A percentile compares a stretch with the other conserved stretches of the same genome.
Evolutionary conservation across 108 stramenopile genomes (phyloP).

Genomic region (Cyclotella kingstonii): DNA sequence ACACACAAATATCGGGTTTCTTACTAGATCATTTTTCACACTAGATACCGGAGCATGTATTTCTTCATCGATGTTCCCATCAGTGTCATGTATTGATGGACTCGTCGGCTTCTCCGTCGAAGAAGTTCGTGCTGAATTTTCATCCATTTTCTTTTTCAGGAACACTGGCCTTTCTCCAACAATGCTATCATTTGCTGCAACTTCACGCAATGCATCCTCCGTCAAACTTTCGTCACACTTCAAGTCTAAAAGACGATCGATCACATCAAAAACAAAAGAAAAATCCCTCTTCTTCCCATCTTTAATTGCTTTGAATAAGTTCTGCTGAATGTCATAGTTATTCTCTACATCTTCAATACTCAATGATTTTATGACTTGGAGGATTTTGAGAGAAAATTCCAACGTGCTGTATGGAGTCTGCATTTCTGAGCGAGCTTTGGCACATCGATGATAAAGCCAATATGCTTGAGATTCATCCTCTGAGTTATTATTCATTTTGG

Average conservation of each 20-base stretch:
- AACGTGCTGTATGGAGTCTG: neutral
- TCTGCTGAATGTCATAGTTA: neutral
- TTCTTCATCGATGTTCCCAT: no score
- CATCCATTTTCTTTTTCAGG: neutral
- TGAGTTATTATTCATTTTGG: no score
- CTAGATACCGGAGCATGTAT: no score
- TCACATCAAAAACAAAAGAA: constrained; percentile 4
- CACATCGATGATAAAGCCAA: no score
- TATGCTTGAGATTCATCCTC: no score
- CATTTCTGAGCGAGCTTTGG: neutral
- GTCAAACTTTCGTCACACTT: constrained; percentile 11
- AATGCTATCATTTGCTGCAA: neutral
- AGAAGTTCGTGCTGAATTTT: neutral
- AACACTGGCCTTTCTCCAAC: neutral
- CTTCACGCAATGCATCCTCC: constrained; percentile 4
- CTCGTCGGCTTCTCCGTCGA: no score
- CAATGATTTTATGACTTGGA: neutral
- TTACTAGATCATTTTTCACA: no score
- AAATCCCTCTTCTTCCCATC: constrained; percentile 7
- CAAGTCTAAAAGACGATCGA: constrained; percentile 8
- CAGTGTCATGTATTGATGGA: no score
- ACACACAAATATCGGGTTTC: no score
- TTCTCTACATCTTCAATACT: neutral
- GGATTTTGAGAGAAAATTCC: neutral
- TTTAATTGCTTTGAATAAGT: neutral